Percentiles rank a stretch among this genome's conserved stretches.
phyloP scores from a whole-genome alignment of 1,284 basidiomycete genomes.

The Ceratobasidium papillatum region DNA sequence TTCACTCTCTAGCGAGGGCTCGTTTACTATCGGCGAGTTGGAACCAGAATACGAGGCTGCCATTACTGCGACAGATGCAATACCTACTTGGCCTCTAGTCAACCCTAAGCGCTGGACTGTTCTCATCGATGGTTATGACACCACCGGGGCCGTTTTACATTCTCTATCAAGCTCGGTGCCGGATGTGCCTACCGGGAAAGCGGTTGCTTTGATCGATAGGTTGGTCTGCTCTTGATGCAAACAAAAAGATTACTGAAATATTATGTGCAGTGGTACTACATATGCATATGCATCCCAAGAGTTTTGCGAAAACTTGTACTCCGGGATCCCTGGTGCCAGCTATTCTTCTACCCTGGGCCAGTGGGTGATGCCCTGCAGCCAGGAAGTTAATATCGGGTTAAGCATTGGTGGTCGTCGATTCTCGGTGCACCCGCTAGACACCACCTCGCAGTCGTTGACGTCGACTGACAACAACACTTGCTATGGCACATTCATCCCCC shows the following conservation, averaged over 20 bases:
- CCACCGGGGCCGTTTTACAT: constrained; percentile 55
- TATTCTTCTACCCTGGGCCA: constrained; percentile 39
- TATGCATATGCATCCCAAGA: constrained; percentile 43
- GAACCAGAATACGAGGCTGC: constrained; percentile 68
- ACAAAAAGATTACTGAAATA: background rate
- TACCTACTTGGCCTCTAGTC: constrained; percentile 72
- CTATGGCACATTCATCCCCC: constrained; percentile 68
- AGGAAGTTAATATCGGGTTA: constrained; percentile 43
- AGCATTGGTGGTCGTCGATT: constrained; percentile 42
- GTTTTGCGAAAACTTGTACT: constrained; percentile 43
- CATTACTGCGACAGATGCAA: constrained; percentile 58
- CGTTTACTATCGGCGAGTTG: constrained; percentile 61
- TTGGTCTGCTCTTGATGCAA: constrained; percentile 60
- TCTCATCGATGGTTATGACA: constrained; percentile 59
- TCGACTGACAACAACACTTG: constrained; percentile 54
- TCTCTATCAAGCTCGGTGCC: constrained; percentile 65
- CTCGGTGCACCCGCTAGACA: constrained; percentile 69
- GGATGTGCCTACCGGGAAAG: constrained; percentile 70
- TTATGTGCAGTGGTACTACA: constrained; percentile 30
- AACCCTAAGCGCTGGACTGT: constrained; percentile 75
- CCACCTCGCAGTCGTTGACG: constrained; percentile 59
- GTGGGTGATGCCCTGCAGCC: constrained; percentile 44
- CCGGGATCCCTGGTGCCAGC: constrained; percentile 40
- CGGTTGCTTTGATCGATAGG: constrained; percentile 71
- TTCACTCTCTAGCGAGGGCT: background rate